These are phyloP conservation scores for Tuber magnatum DNA, from an alignment of 495 filamentous ascomycete genomes.

Conservation along the genomic window DNA sequence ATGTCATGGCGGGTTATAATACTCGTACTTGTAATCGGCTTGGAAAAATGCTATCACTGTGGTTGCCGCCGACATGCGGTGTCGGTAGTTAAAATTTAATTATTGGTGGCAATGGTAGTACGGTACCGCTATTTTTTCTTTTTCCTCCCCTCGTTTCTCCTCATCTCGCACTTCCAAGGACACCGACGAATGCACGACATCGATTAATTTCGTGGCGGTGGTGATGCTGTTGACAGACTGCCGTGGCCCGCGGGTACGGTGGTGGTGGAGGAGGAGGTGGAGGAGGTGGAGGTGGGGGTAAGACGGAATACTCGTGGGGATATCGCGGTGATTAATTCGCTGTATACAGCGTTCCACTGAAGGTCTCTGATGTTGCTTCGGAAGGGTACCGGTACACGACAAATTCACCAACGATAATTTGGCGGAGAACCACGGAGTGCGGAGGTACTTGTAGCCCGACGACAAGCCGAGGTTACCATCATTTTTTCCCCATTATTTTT, in stretches of 20 bases:
- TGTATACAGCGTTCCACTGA: background rate
- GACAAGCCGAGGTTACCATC: background rate
- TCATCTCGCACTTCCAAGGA: background rate
- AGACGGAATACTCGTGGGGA: background rate
- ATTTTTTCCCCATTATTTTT: background rate
- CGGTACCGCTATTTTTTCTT: background rate
- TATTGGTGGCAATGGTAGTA: background rate
- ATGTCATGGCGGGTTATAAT: background rate
- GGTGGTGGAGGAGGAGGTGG: background rate
- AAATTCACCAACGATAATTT: background rate
- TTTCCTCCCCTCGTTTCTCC: conserved; percentile 3
- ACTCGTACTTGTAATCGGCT: background rate
- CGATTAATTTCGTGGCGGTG: background rate
- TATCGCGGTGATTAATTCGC: background rate
- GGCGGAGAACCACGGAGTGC: background rate
- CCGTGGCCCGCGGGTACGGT: background rate
- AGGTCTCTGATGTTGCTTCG: background rate
- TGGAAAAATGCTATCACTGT: background rate
- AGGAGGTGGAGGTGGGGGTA: background rate
- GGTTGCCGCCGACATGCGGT: background rate
- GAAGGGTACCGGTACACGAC: background rate
- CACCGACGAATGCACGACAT: background rate
- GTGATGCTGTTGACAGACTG: background rate
- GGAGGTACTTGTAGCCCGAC: background rate
- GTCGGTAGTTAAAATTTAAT: conserved; percentile 1